These are phyloP conservation scores for Artemisia tridentata DNA, from an alignment of 129 eudicot species.

Conservation along the genomic window DNA sequence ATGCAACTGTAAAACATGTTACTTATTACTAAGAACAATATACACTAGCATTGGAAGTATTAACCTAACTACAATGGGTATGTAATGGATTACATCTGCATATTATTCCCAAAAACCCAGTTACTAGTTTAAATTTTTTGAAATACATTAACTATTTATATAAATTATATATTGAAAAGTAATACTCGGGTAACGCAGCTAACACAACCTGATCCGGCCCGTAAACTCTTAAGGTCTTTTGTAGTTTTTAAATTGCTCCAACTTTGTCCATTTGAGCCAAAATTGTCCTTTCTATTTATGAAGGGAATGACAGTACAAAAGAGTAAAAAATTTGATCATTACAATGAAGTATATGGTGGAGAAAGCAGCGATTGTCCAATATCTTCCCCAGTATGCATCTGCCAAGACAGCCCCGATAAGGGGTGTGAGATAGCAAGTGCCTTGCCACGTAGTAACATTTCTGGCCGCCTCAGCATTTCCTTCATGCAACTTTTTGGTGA, in stretches of 20 bases:
- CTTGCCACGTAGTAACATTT: constrained; percentile 87
- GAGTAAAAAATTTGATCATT: constrained; percentile 10
- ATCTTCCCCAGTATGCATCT: constrained; percentile 90
- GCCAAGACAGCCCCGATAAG: constrained; percentile 89
- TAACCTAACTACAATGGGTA: too few species aligned
- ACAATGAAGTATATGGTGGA: constrained; percentile 77
- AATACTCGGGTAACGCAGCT: too few species aligned
- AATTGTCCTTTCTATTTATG: neutral
- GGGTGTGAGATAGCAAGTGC: constrained; percentile 85
- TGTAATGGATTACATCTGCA: too few species aligned
- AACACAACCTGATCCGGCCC: too few species aligned
- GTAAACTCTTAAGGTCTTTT: too few species aligned
- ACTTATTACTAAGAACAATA: neutral
- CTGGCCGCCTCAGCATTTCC: constrained; percentile 82
- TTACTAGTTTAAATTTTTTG: too few species aligned
- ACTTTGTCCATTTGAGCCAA: neutral
- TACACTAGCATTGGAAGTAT: neutral
- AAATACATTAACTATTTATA: too few species aligned
- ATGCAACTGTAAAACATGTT: neutral
- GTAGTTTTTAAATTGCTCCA: neutral
- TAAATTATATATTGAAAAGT: too few species aligned
- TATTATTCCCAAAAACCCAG: too few species aligned
- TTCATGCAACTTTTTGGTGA: constrained; percentile 70
- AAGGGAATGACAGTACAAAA: neutral
- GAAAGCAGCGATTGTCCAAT: constrained; percentile 86